Evolutionary conservation across 1,284 basidiomycete genomes (phyloP), one percentile per base, ranked within the genome.

Genomic region (Malassezia yamatoensis): DNA sequence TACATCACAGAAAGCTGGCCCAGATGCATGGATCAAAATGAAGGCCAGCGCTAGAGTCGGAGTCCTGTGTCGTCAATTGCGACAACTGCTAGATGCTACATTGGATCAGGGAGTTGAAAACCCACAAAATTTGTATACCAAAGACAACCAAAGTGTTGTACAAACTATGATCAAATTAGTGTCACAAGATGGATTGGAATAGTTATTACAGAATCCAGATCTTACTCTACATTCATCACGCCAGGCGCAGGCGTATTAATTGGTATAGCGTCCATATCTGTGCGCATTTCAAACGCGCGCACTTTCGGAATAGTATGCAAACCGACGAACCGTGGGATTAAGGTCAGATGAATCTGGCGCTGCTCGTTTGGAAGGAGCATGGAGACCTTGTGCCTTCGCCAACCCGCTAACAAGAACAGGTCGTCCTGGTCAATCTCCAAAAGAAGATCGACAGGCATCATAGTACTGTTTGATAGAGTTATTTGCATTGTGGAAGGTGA

Each of bases 11-110:
- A 44, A 44, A 2, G 57, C 49, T 40, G 55, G 58, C 18, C 62
- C 61, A 13, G 66, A 80, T 47, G 78, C 78, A 0, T 72, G 75
- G 64, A 78, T 94, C 60, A 84, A 82, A 68, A 72, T 96, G 63
- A 83, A 82, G 54, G 88, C 89, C 0, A 87, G 83, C 80, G 86
- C 89, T 15, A 80, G 90, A 6, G 93, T 94, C 42, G 90, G 88
- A 1, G 84, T 90, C 9, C 79, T 94, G 29, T 87, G 88, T 38
- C 90, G 90, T 62, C 88, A 90, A 67, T 77, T 94, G n/a, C 79
- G 90, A 55, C 67, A 32, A 13, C 51, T 62, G 38, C 21, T 57
- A 8, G 66, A 54, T 44, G 45, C 53, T 9, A 54, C 63, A 36
- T 51, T 59, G 32, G 60, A 60, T 32, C 54, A 53, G 15, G 59